These are phyloP conservation scores for Huntiella abstrusa DNA, from an alignment of 2,329 filamentous ascomycete species.

Conservation along the genomic window DNA sequence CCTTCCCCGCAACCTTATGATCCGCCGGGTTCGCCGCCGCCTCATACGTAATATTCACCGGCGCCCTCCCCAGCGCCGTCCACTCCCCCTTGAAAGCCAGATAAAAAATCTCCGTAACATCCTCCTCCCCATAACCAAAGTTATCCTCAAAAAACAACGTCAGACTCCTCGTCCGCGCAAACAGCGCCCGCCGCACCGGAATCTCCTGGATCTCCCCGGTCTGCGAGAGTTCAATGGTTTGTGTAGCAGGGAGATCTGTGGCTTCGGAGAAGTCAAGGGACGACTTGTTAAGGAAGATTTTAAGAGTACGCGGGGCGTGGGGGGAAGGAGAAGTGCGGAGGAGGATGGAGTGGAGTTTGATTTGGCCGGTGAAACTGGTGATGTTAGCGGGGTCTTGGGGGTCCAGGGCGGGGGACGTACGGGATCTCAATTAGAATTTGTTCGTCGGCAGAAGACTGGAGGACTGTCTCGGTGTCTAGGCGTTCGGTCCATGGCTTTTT, in stretches of 20 bases:
- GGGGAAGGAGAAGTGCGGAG: constrained; percentile 56
- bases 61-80: constrained; percentile 55
- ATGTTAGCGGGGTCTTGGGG: neutral
- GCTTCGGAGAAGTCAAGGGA: constrained; percentile 71
- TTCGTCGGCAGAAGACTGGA: constrained; percentile 76
- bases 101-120: constrained; percentile 62
- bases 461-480: constrained; percentile 49
- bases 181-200: constrained; percentile 69
- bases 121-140: constrained; percentile 61
- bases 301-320: constrained; percentile 63
- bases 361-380: constrained; percentile 74
- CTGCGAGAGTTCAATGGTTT: constrained; percentile 59
- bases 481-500: constrained; percentile 86
- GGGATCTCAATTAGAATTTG: constrained; percentile 86
- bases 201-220: constrained; percentile 73
- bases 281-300: constrained; percentile 72
- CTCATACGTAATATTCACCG: constrained; percentile 78
- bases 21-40: constrained; percentile 80
- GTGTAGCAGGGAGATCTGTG: constrained; percentile 49
- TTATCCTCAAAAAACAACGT: constrained; percentile 86
- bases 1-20: constrained; percentile 48
- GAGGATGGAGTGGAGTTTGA: constrained; percentile 79
- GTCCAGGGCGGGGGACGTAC: constrained; percentile 29
- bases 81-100: constrained; percentile 89
- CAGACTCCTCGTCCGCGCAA: constrained; percentile 67